Evolutionary conservation across 768 basidiomycete genomes (phyloP), one percentile per base, ranked within the genome.

Genomic region (Boletellus sp.): DNA sequence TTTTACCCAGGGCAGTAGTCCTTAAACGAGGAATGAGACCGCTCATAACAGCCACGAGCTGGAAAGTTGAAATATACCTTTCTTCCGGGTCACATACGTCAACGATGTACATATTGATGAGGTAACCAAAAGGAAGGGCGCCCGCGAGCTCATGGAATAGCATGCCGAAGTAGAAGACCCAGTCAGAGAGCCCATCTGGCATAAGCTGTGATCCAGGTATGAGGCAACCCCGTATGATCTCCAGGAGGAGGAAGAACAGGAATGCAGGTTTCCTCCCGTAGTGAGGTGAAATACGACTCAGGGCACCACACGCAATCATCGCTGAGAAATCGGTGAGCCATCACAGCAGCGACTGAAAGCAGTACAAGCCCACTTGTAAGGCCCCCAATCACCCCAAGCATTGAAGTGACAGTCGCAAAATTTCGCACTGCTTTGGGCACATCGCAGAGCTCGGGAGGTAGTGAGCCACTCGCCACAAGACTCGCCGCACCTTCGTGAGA

Each of bases 101-200:
- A 13, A 70, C 54, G n/a, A 66, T 41, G 37, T 66, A 68, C 41
- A 66, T 45, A 35, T 63, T 63, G 17, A 56, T 11, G 26, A 70
- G 43, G 33, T 68, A 67, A 16, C 13, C 19, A 6, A 52, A 31
- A 8, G 57, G 35, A 10, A 47, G 3, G 8, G 17, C 4, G 31
- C 45, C 46, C 2, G 57, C 53, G 42, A 66, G 48, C 10, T 45
- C 10, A 20, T 57, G 40, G 5, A 47, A 41, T 16, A 67, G 6
- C 7, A 68, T 22, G 40, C 58, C 64, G 6, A 52, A n/a, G 4
- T 56, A 13, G 16, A 69, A 42, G n/a, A 53, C 17, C 28, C 58
- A 56, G n/a, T 45, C 22, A 40, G 55, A 33, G 4, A 61, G 43
- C 53, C 54, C 49, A 32, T 16, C 33, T 22, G 63, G 56, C 35